These are phyloP conservation scores for Solanum piurae DNA, from an alignment of 257 asterid genomes.

Conservation along the genomic window DNA sequence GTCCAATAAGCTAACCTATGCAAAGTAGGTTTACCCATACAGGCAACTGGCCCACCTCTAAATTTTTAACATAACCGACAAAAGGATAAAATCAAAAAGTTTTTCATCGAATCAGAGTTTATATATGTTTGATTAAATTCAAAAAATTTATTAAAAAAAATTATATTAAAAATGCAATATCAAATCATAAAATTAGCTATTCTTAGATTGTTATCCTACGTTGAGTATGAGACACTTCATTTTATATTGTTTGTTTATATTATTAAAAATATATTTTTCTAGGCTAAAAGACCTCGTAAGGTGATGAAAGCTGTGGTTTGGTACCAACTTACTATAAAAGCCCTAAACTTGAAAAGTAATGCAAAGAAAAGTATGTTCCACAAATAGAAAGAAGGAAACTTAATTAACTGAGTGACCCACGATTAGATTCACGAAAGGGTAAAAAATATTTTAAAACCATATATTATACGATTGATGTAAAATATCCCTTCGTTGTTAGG, in stretches of 20 bases:
- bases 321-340: not conserved
- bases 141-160: not conserved
- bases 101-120: not conserved
- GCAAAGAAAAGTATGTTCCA: not conserved
- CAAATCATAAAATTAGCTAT: not conserved
- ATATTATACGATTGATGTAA: not conserved
- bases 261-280: not conserved
- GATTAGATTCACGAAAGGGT: not conserved
- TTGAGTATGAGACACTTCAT: not conserved
- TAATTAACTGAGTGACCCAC: not conserved
- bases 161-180: not conserved
- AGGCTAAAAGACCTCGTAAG: not conserved
- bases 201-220: not conserved
- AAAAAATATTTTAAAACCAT: not conserved
- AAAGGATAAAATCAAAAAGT: not conserved
- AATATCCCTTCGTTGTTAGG: not conserved
- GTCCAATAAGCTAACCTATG: not conserved
- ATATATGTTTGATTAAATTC: not conserved
- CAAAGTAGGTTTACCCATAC: not conserved
- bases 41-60: not conserved
- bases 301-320: not conserved
- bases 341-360: not conserved
- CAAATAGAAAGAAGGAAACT: not conserved
- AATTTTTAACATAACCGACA: not conserved
- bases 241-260: not conserved